Evolutionary conservation across 768 basidiomycete genomes (phyloP), one percentile per base, ranked within the genome.

Genomic region (Russula foetens): DNA sequence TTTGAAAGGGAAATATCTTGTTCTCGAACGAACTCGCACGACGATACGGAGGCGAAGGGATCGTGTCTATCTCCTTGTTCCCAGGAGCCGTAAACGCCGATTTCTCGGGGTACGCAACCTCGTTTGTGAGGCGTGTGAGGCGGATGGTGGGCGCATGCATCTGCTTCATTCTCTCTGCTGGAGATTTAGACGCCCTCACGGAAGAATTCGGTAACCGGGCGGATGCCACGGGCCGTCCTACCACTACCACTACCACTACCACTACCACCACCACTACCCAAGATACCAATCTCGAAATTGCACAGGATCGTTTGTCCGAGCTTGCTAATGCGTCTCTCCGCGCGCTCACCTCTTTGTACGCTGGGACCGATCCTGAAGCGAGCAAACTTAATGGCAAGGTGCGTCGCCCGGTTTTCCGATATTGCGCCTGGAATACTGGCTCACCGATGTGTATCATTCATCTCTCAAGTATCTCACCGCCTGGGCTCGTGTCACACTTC

Each of bases 401-500:
- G 28, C 3, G 55, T 41, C 0, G 28, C 38, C 35, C 7, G 5
- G 4, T 48, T 5, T 38, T 7, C 21, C 5, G 21, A 14, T 35
- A 24, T 46, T n/a, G 17, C 2, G 1, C 5, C 17, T 19, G 4
- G 21, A 14, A 12, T 38, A 31, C 45, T 33, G 15, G n/a, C 28
- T 43, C n/a, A 29, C n/a, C 11, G 29, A 33, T 7, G 24, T n/a
- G 39, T 21, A n/a, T n/a, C n/a, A 38, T 7, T 14, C 21, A 7
- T 26, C 35, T 23, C 35, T 29, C 12, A 38, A 66, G 64, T 63
- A 59, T 43, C 45, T 66, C 3, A 59, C 58, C 5, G 39, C 54
- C 1, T 66, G 62, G 62, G 64, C 62, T 11, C 64, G 62, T 17
- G 7, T 48, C 43, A 28, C 54, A 28, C 58, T 56, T 31, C 46